Evolutionary conservation across 2,329 filamentous ascomycete genomes (phyloP).

Genomic region (Mollisiaceae sp.): DNA sequence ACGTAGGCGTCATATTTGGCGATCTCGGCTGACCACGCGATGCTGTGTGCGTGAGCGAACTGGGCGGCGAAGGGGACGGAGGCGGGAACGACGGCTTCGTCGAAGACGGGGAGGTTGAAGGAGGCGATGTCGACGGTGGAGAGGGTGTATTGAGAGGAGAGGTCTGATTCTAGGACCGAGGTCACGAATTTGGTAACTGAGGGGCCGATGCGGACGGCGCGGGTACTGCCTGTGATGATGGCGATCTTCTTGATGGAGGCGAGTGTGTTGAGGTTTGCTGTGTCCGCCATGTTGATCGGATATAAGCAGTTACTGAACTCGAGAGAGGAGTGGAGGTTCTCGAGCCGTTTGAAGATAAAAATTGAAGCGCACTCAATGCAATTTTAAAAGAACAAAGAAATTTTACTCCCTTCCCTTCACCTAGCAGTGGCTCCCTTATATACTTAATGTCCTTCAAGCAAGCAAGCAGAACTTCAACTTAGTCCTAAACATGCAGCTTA

Average conservation of each 20-base stretch:
- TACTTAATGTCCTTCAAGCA: neutral
- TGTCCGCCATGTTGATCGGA: neutral
- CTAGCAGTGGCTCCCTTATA: neutral
- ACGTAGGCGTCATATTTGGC: constrained; percentile 53
- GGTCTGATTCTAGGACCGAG: constrained; percentile 11
- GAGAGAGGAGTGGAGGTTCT: neutral
- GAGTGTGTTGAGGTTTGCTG: neutral
- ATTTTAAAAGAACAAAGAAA: neutral
- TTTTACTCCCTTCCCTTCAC: neutral
- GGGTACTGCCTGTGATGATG: constrained; percentile 27
- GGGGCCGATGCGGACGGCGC: constrained; percentile 24
- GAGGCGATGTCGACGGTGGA: constrained; percentile 45
- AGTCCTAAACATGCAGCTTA: neutral
- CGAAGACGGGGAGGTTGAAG: constrained; percentile 51
- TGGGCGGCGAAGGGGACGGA: constrained; percentile 45
- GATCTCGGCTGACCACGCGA: constrained; percentile 52
- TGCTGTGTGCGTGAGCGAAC: constrained; percentile 49
- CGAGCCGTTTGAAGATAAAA: constrained; percentile 8
- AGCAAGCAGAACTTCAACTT: neutral
- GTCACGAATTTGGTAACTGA: constrained; percentile 22
- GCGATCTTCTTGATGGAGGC: constrained; percentile 24
- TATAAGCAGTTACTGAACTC: neutral
- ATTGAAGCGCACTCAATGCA: neutral
- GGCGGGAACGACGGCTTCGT: constrained; percentile 49
- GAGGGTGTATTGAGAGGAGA: constrained; percentile 32